These are phyloP conservation scores for Leccinum longicurvipes DNA, from an alignment of 768 basidiomycete species.

Conservation along the genomic window DNA sequence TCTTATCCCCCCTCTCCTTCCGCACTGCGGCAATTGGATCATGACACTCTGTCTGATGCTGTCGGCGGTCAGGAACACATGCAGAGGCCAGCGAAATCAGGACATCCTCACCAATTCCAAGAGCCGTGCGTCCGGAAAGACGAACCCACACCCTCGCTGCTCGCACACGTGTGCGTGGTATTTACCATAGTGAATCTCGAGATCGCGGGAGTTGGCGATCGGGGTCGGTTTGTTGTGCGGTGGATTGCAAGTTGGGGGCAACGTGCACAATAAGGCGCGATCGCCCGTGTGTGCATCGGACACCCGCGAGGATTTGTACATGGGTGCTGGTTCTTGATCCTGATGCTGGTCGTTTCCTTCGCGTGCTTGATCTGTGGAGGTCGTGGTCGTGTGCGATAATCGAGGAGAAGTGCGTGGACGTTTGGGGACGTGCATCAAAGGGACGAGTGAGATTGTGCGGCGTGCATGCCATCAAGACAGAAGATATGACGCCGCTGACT, in stretches of 20 bases:
- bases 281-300: slow-evolving; percentile 20
- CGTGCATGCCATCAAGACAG: background rate
- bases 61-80: slow-evolving; percentile 3
- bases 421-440: slow-evolving; percentile 28
- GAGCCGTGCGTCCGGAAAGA: slow-evolving; percentile 81
- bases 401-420: slow-evolving; percentile 30
- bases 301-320: slow-evolving; percentile 33
- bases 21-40: slow-evolving; percentile 78
- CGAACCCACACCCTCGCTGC: slow-evolving; percentile 62
- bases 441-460: background rate
- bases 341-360: background rate
- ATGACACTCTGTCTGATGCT: slow-evolving; percentile 87
- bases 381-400: slow-evolving; percentile 28
- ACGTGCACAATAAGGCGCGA: slow-evolving; percentile 59
- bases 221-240: slow-evolving; percentile 53
- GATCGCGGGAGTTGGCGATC: slow-evolving; percentile 62
- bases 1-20: slow-evolving; percentile 81
- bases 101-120: slow-evolving; percentile 66
- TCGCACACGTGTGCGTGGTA: slow-evolving; percentile 85
- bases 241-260: slow-evolving; percentile 80
- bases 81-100: slow-evolving; percentile 1
- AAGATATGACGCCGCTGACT: slow-evolving; percentile 14
- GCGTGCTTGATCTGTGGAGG: slow-evolving; percentile 1
- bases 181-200: slow-evolving; percentile 80
- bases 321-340: slow-evolving; percentile 24